These are phyloP conservation scores for Filosporella fistucella DNA, from an alignment of 495 filamentous ascomycete genomes.

Conservation along the genomic window DNA sequence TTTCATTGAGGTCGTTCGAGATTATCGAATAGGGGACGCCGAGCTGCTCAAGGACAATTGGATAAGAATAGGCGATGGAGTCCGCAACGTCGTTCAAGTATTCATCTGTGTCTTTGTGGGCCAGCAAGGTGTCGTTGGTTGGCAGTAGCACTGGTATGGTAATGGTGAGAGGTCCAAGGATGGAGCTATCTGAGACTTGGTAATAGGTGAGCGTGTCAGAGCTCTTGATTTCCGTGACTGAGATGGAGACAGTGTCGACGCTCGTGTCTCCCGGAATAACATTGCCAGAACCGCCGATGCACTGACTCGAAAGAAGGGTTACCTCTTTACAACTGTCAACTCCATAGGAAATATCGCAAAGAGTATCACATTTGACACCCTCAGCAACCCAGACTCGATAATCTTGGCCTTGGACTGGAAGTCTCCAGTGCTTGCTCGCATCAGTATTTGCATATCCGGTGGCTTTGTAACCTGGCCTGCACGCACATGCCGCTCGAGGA, in stretches of 20 bases:
- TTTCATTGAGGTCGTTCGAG: not conserved
- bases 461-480: constrained; percentile 4
- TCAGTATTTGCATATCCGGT: not conserved
- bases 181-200: not conserved
- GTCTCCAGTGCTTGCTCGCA: constrained; percentile 5
- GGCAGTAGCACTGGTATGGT: not conserved
- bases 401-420: not conserved
- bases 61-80: not conserved
- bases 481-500: constrained; percentile 6
- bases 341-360: not conserved
- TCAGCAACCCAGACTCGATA: constrained; percentile 8
- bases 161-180: not conserved
- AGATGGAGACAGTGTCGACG: not conserved
- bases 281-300: not conserved
- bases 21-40: not conserved
- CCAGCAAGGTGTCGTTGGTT: not conserved
- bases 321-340: not conserved
- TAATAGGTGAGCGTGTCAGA: not conserved
- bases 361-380: constrained; percentile 1
- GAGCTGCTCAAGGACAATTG: not conserved
- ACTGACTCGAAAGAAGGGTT: not conserved
- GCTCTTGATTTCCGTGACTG: not conserved
- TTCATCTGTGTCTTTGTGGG: not conserved
- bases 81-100: not conserved
- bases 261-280: not conserved